Conservation (phyloP, 768 basidiomycete genomes). For the Tricholoma matsutake region DNA sequence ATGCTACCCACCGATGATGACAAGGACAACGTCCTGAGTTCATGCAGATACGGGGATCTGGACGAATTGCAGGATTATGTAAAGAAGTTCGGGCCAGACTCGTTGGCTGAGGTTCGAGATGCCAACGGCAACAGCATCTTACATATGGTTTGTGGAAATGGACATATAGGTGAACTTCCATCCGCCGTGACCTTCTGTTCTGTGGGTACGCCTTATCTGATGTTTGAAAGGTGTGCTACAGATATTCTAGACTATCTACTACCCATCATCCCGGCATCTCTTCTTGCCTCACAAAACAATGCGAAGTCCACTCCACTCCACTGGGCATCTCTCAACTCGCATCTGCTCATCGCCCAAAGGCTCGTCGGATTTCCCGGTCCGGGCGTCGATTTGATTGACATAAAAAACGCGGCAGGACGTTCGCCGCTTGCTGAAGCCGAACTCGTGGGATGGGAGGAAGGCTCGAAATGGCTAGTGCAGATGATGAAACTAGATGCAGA, state of each 20-base stretch:
- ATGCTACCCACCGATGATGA: slow-evolving; percentile 47
- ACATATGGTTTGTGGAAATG: slow-evolving; percentile 89
- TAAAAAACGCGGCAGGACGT: slow-evolving; percentile 68
- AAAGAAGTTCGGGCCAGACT: slow-evolving; percentile 47
- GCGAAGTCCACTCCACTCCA: slow-evolving; percentile 84
- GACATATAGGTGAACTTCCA: slow-evolving; percentile 65
- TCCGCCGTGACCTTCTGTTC: slow-evolving; percentile 3
- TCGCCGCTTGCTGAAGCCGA: slow-evolving; percentile 85
- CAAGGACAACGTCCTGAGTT: slow-evolving; percentile 71
- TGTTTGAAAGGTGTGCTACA: slow-evolving; percentile 47
- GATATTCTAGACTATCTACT: slow-evolving; percentile 77
- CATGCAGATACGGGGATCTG: slow-evolving; percentile 86
- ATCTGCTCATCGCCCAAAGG: slow-evolving; percentile 57
- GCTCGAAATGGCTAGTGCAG: slow-evolving; percentile 77
- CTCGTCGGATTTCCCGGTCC: slow-evolving; percentile 59
- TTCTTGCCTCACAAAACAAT: slow-evolving; percentile 62
- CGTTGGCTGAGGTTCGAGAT: slow-evolving; percentile 56
- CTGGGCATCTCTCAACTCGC: slow-evolving; percentile 87
- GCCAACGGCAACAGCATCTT: slow-evolving; percentile 76
- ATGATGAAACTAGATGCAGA: slow-evolving; percentile 71
- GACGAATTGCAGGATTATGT: slow-evolving; percentile 72
- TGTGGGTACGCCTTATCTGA: slow-evolving; percentile 29
- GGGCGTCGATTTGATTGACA: slow-evolving; percentile 68
- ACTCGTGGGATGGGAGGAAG: slow-evolving; percentile 77
- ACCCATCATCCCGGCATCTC: slow-evolving; percentile 48